Percentiles rank a stretch among this genome's conserved stretches.
These are phyloP conservation scores for Boletus semigastroideus DNA, from an alignment of 1,284 basidiomycete genomes.

Conservation along the genomic window DNA sequence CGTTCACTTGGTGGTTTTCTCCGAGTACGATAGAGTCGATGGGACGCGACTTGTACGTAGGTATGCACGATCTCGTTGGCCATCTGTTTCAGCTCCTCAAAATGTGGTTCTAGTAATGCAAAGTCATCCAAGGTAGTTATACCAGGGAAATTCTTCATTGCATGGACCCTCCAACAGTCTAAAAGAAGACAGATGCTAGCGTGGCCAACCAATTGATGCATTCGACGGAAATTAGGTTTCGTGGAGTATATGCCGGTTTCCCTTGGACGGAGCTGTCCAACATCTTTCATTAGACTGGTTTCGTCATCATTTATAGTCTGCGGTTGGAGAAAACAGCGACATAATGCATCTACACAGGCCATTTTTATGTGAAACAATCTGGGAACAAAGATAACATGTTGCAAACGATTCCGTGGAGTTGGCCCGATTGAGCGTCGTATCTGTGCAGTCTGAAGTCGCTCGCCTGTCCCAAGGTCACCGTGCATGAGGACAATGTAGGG, in stretches of 20 bases:
- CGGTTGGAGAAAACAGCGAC: neutral
- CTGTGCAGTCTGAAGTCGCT: constrained; percentile 10
- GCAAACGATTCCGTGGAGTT: constrained; percentile 13
- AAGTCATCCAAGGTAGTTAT: neutral
- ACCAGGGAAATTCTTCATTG: neutral
- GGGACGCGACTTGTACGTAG: no score
- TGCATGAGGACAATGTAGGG: constrained; percentile 26
- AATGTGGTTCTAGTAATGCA: neutral
- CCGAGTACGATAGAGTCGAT: no score
- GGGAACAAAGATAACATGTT: constrained; percentile 25
- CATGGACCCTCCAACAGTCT: neutral
- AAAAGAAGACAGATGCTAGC: no score
- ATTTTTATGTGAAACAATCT: constrained; percentile 38
- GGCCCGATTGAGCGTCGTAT: constrained; percentile 16
- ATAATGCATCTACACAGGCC: constrained; percentile 18
- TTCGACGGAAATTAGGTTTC: constrained; percentile 3
- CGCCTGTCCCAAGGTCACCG: constrained; percentile 29
- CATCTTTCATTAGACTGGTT: neutral
- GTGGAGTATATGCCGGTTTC: neutral
- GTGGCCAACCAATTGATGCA: constrained; percentile 7
- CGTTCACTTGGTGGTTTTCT: no score
- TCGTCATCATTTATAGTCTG: neutral
- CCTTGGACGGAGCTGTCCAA: neutral
- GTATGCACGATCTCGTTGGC: no score
- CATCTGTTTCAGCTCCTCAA: neutral